Base-by-base conservation (phyloP, 2,329 filamentous ascomycete genomes). In the Leptographium wingfieldii region DNA sequence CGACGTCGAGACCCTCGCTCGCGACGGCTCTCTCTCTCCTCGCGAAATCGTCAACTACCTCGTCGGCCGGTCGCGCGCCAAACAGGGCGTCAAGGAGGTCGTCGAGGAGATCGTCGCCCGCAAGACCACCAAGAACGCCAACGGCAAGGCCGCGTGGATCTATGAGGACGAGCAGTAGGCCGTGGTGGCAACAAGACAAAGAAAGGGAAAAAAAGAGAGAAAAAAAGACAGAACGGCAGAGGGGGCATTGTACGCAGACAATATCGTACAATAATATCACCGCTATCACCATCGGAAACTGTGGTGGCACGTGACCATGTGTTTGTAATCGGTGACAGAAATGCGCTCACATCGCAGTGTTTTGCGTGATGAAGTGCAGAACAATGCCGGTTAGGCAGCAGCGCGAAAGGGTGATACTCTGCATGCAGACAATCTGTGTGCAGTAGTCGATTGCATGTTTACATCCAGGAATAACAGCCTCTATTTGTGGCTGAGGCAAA, bases 71-170 rank as follows among this genome's bases (percentile, higher is more conserved):
- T 81, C 78, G 68, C 77, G 79, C 27, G 77, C 81, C 59, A 87
- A 89, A 71, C 84, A 88, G 67, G 88, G 88, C 53, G 82, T 90
- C 51, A 76, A 75, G 65, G 78, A 83, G 68, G 82, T 92, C 61
- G 84, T 90, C 4, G 68, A 77, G 57, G 88, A 92, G 69, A 84
- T 92, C 33, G 66, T 91, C 64, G 68, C 70, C 31, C 79, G 88
- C 68, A 88, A 84, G 71, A 86, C 84, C 11, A 71, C n/a, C 33
- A 59, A 59, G 57, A 60, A 63, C 56, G 55, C 55, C 19, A 48
- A 61, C 11, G 66, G 72, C 46, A 67, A 66, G 58, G 69, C 66
- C 14, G 63, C 64, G 35, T 73, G 72, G 71, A 52, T 64, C 3
- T 55, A 69, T 43, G 65, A 65, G 12, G 48, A 57, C 22, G 35